phyloP scores from a whole-genome alignment of 768 basidiomycete species.

The Naematelia encephala region DNA sequence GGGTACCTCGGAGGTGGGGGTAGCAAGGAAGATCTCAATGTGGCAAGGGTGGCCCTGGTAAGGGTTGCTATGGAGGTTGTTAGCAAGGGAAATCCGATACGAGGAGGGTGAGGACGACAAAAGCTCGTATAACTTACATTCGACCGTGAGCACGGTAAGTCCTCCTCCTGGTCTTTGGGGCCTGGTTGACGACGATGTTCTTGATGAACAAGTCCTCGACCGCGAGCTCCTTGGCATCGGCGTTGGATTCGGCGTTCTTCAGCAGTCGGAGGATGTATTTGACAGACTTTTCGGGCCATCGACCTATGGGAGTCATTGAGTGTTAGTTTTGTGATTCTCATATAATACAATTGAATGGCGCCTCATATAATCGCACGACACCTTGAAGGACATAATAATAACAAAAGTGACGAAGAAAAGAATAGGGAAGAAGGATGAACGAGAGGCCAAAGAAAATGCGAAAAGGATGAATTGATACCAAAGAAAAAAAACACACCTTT shows the following conservation, averaged over 20 bases:
- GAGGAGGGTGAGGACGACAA: conserved; percentile 51
- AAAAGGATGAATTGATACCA: too few relatives aligned
- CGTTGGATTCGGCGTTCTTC: conserved; percentile 99
- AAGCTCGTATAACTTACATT: conserved; percentile 30
- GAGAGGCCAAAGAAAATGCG: too few relatives aligned
- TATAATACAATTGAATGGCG: too few relatives aligned
- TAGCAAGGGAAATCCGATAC: too few relatives aligned
- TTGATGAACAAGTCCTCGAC: conserved; percentile 89
- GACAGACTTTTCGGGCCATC: conserved; percentile 99
- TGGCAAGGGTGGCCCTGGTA: conserved; percentile 98
- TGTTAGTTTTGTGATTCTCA: background rate
- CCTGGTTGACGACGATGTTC: conserved; percentile 97
- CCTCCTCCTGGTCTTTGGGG: conserved; percentile 97
- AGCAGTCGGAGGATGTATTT: conserved; percentile 88
- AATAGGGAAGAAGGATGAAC: background rate
- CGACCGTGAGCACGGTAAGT: conserved; percentile 73
- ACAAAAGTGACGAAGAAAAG: too few relatives aligned
- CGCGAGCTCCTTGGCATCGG: conserved; percentile 93
- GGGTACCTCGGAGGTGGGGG: conserved; percentile 77
- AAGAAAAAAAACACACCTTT: conserved; percentile 65
- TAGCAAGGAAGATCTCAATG: conserved; percentile 80
- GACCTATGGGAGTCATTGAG: conserved; percentile 61
- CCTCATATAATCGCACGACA: too few relatives aligned
- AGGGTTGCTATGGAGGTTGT: conserved; percentile 74
- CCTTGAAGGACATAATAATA: too few relatives aligned